Conservation (phyloP, 345 rosid genomes). For the Corchorus olitorius region DNA sequence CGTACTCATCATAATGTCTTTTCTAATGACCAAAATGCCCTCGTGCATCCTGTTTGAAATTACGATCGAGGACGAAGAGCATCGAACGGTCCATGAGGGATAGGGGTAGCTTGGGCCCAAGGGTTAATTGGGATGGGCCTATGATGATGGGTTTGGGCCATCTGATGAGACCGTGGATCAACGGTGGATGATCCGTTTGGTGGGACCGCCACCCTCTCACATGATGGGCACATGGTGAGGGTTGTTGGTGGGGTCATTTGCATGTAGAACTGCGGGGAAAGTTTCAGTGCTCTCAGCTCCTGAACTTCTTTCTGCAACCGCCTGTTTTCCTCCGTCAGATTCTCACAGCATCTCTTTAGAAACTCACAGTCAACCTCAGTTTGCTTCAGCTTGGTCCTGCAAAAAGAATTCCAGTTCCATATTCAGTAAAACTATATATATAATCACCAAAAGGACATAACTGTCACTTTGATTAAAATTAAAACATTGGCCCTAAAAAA, state of each 20-base stretch:
- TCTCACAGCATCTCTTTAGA: conserved; percentile 91
- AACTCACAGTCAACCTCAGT: conserved; percentile 99
- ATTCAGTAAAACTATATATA: conserved; percentile 13
- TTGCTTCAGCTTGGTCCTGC: conserved; percentile 96
- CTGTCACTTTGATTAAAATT: neutral
- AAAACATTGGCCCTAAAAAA: conserved; percentile 7
- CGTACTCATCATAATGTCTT: conserved; percentile 14
- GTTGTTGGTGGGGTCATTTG: conserved; percentile 98
- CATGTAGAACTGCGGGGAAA: conserved; percentile 98
- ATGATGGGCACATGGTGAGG: conserved; percentile 97
- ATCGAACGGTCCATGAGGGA: conserved; percentile 48
- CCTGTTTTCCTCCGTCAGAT: conserved; percentile 93
- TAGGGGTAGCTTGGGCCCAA: conserved; percentile 47
- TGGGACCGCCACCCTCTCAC: conserved; percentile 89
- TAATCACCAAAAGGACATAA: neutral
- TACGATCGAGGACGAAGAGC: conserved; percentile 56
- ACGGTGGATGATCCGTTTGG: conserved; percentile 38
- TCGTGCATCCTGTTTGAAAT: neutral
- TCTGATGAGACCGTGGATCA: conserved; percentile 35
- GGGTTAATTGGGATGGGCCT: conserved; percentile 54
- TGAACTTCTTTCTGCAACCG: conserved; percentile 93
- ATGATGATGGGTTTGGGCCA: conserved; percentile 26
- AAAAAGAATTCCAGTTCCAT: neutral
- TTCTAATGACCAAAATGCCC: conserved; percentile 31
- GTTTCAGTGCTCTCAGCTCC: conserved; percentile 92